Evolutionary conservation across 2,329 filamentous ascomycete species (phyloP).

Genomic region (Claviceps cyperi): DNA sequence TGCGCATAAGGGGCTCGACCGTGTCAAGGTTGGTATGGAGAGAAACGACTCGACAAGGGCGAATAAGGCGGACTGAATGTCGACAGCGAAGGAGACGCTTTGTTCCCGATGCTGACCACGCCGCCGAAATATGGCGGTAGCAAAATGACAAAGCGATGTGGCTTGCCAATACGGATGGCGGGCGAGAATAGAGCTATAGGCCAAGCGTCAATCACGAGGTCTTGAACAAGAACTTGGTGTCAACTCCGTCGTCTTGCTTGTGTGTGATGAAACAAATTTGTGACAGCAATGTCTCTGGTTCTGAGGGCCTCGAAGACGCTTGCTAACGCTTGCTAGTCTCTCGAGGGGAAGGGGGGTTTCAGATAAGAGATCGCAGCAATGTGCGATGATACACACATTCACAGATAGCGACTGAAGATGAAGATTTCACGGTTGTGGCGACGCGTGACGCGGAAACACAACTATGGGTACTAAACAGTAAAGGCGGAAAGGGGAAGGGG

Average conservation of each 20-base stretch:
- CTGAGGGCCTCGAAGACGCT: not conserved
- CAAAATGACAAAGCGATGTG: not conserved
- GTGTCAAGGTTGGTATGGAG: not conserved
- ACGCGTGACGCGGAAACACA: not conserved
- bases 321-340: constrained; percentile 3
- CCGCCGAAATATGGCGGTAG: not conserved
- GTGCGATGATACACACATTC: constrained; percentile 2
- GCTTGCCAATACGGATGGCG: constrained; percentile 1
- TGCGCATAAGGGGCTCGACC: not conserved
- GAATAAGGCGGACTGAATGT: not conserved
- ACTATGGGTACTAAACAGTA: not conserved
- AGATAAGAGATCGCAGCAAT: not conserved
- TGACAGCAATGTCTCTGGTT: not conserved
- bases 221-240: not conserved
- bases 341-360: not conserved
- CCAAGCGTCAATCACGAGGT: not conserved
- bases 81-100: not conserved
- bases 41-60: not conserved
- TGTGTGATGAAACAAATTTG: not conserved
- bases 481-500: not conserved
- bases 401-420: not conserved
- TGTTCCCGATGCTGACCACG: not conserved
- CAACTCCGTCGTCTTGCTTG: not conserved
- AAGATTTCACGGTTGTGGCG: not conserved
- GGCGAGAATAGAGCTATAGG: not conserved